Evolutionary conservation across 2,329 filamentous ascomycete genomes (phyloP).

Genomic region (Cladosporium sp.): DNA sequence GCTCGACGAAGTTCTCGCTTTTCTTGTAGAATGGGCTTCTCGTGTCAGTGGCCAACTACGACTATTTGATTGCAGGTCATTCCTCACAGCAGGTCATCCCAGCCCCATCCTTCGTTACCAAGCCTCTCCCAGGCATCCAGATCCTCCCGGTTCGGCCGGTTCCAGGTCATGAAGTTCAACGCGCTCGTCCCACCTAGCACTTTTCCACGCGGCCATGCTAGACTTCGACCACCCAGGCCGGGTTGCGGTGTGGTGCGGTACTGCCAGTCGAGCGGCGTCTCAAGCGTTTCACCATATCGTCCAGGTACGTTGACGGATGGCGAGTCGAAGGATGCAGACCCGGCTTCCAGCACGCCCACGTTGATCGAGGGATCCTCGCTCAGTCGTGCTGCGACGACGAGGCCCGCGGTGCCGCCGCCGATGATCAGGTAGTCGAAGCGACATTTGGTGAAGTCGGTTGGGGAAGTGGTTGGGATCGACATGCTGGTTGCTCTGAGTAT

Average conservation of each 20-base stretch:
- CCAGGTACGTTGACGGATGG: slow-evolving; percentile 33
- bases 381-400: slow-evolving; percentile 34
- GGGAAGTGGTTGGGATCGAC: not conserved
- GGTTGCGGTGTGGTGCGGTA: slow-evolving; percentile 32
- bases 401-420: slow-evolving; percentile 37
- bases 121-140: slow-evolving; percentile 42
- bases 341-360: slow-evolving; percentile 38
- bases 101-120: slow-evolving; percentile 44
- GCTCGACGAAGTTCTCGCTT: slow-evolving; percentile 27
- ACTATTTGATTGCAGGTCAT: no score
- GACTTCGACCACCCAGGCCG: slow-evolving; percentile 42
- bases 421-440: slow-evolving; percentile 32
- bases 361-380: slow-evolving; percentile 34
- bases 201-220: slow-evolving; percentile 50
- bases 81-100: slow-evolving; percentile 36
- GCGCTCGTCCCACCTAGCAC: slow-evolving; percentile 53
- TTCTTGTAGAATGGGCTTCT: slow-evolving; percentile 33
- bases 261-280: slow-evolving; percentile 39
- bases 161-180: slow-evolving; percentile 42
- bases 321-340: slow-evolving; percentile 26
- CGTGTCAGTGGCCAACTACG: no score
- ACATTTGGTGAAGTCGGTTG: not conserved
- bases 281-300: slow-evolving; percentile 12
- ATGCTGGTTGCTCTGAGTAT: no score
- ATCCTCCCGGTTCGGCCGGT: slow-evolving; percentile 36